These are phyloP conservation scores for Debaryomyces fabryi DNA, from an alignment of 1,139 yeast species.

Conservation along the genomic window DNA sequence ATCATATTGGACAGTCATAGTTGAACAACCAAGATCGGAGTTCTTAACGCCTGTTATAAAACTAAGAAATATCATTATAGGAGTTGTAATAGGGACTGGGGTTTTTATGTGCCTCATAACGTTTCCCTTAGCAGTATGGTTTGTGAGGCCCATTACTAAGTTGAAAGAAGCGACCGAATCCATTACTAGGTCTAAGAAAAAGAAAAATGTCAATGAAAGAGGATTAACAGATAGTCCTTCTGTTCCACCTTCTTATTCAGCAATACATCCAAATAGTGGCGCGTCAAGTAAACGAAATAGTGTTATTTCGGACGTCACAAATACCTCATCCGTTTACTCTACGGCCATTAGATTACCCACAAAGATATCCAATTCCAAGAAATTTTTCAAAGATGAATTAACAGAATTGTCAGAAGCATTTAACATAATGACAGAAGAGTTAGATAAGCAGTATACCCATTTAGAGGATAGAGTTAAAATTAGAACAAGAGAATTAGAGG, in stretches of 20 bases:
- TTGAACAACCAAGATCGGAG: constrained; percentile 61
- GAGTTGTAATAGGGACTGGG: constrained; percentile 80
- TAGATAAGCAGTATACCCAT: constrained; percentile 79
- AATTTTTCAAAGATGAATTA: constrained; percentile 78
- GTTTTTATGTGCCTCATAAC: constrained; percentile 74
- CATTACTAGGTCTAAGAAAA: constrained; percentile 40
- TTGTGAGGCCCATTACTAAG: constrained; percentile 80
- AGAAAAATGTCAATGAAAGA: constrained; percentile 15
- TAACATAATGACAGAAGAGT: constrained; percentile 86
- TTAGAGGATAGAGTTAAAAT: constrained; percentile 88
- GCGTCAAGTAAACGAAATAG: constrained; percentile 25
- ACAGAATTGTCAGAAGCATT: constrained; percentile 87
- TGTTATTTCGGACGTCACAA: constrained; percentile 31
- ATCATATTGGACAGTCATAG: constrained; percentile 74
- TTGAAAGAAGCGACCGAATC: constrained; percentile 84
- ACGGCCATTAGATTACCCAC: constrained; percentile 50
- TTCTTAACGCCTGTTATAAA: constrained; percentile 67
- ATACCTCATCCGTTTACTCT: constrained; percentile 36
- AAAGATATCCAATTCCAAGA: constrained; percentile 56
- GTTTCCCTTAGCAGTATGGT: constrained; percentile 81
- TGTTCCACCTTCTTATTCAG: constrained; percentile 6
- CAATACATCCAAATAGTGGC: constrained; percentile 1
- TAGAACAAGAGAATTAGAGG: constrained; percentile 86
- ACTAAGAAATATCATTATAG: constrained; percentile 70
- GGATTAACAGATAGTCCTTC: background rate